Base-by-base conservation (phyloP, 306 rosid genomes). In the Mucuna pruriens region DNA sequence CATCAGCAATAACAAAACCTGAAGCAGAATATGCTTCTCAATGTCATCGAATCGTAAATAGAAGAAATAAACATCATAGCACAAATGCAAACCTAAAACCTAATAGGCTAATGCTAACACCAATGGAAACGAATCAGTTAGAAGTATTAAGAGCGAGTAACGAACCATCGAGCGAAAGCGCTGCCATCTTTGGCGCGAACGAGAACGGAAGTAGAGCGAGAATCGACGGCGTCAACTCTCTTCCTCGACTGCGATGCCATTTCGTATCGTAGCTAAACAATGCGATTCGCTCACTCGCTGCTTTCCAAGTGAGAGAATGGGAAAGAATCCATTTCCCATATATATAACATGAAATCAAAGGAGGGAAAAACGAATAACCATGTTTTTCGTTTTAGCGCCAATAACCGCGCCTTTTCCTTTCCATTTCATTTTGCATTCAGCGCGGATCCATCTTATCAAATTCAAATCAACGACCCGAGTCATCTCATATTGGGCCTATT, bases 181-280 rank as follows among this genome's bases (percentile, higher is more conserved):
- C 97, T 95, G 84, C 97, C 97, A 45, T 92, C 97, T 64, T 83
- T 95, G 77, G 64, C 97, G 2, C 97, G 93, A 51, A 93, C 87
- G 4, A 90, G 94, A 33, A 87, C 85, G 19, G 85, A 42, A 4
- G 82, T 2, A 17, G 88, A 15, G 4, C 65, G 62, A 46, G 86
- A 79, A 38, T 90, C 94, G 8, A 84, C 86, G 0, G 97, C 97
- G 20, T 90, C 97, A 9, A 95, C 94, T 46, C 97, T 87, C 92
- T 89, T 93, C 77, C 90, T 82, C 0, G 88, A 85, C 33, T 92
- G 89, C 0, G 90, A 71, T 1, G 86, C 58, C 86, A 83, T 77
- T 71, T 26, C 20, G 3, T 17, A 19, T 34, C 26, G 64, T 33
- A 26, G 19, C 5, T 60, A 1, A 12, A 4, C 16, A 1, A 10